Evolutionary conservation across 805 yeast genomes (phyloP).

Genomic region (Cyberlindnera mrakii): DNA sequence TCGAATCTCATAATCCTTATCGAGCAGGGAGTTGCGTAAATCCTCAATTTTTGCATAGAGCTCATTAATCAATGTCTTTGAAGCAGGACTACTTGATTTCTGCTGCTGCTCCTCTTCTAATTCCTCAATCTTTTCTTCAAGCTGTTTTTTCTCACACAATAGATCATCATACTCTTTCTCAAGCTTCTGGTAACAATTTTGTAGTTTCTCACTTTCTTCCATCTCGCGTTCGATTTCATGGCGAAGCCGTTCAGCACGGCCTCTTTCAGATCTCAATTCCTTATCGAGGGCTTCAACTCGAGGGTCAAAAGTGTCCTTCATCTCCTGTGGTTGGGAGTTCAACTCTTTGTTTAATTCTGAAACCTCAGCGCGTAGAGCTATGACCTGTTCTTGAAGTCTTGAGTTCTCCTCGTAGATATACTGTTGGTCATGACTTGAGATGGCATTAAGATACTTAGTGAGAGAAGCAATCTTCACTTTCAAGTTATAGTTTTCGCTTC

Average conservation of each 20-base stretch:
- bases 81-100: slow-evolving; percentile 9
- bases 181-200: slow-evolving; percentile 9
- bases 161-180: slow-evolving; percentile 7
- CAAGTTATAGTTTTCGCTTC: slow-evolving; percentile 38
- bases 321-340: background rate
- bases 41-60: slow-evolving; percentile 18
- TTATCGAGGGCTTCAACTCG: background rate
- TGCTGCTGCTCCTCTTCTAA: slow-evolving; percentile 5
- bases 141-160: background rate
- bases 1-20: slow-evolving; percentile 15
- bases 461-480: slow-evolving; percentile 38
- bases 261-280: slow-evolving; percentile 1
- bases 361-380: slow-evolving; percentile 18
- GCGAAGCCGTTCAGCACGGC: background rate
- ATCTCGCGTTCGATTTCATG: slow-evolving; percentile 5
- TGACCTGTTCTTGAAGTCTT: slow-evolving; percentile 23
- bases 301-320: background rate
- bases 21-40: slow-evolving; percentile 8
- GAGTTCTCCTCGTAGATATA: slow-evolving; percentile 33
- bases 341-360: slow-evolving; percentile 19
- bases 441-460: slow-evolving; percentile 31
- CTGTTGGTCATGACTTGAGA: slow-evolving; percentile 33
- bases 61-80: slow-evolving; percentile 10
- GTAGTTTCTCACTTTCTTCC: slow-evolving; percentile 7
- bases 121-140: background rate